Evolutionary conservation across 2,329 filamentous ascomycete species (phyloP).

Genomic region (Colletotrichum viniferum): DNA sequence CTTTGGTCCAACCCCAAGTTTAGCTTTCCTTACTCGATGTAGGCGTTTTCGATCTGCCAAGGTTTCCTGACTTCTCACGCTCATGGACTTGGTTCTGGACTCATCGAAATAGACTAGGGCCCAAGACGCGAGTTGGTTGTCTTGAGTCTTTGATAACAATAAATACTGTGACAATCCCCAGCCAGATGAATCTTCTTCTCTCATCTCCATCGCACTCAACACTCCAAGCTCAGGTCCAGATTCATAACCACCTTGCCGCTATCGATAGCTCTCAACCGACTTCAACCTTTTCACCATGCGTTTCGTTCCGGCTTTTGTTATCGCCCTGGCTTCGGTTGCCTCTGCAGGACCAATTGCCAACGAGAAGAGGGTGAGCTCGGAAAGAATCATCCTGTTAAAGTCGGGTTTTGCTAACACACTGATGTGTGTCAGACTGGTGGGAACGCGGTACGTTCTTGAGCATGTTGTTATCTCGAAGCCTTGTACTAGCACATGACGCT

Average conservation of each 20-base stretch:
- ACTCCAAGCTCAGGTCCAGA: background rate
- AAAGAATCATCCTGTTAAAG: background rate
- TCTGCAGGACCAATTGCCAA: background rate
- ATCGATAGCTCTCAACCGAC: background rate
- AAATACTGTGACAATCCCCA: background rate
- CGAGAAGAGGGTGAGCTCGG: background rate
- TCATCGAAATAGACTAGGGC: background rate
- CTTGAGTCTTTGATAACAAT: background rate
- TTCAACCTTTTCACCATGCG: background rate
- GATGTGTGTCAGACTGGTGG: background rate
- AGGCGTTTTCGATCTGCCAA: background rate
- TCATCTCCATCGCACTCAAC: background rate
- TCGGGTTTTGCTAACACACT: background rate
- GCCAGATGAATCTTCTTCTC: background rate
- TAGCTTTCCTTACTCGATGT: background rate
- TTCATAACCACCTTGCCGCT: background rate
- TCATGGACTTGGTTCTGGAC: background rate
- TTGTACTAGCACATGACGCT: background rate
- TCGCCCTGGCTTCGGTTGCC: background rate
- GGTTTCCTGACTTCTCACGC: background rate
- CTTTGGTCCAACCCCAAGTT: background rate
- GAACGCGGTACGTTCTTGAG: background rate
- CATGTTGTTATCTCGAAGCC: background rate
- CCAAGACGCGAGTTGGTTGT: background rate
- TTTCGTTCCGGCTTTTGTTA: background rate